These are phyloP conservation scores for Firmiana major DNA, from an alignment of 345 rosid species.

Conservation along the genomic window DNA sequence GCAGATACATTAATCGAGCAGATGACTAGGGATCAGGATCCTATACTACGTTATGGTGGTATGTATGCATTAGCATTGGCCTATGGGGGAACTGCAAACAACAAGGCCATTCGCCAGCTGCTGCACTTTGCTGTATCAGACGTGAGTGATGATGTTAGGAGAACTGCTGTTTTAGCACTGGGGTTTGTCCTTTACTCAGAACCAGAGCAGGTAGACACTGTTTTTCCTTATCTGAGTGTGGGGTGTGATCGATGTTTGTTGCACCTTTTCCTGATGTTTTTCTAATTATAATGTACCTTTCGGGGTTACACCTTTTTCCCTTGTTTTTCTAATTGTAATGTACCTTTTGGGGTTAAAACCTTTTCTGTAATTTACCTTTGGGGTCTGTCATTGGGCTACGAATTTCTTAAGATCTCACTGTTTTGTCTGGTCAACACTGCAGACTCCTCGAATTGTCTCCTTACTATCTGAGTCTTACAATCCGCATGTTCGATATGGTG, in stretches of 20 bases:
- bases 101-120: slow-evolving; percentile 97
- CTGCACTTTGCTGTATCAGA: slow-evolving; percentile 99
- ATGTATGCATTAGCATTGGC: slow-evolving; percentile 98
- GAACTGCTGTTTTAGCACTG: slow-evolving; percentile 97
- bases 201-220: slow-evolving; percentile 79
- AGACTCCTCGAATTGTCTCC: slow-evolving; percentile 98
- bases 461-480: slow-evolving; percentile 95
- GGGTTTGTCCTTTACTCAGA: slow-evolving; percentile 97
- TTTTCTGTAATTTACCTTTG: neutral
- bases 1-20: slow-evolving; percentile 98
- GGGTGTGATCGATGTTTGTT: neutral
- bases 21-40: slow-evolving; percentile 97
- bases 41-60: slow-evolving; percentile 96
- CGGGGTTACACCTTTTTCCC: neutral
- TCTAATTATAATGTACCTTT: no score
- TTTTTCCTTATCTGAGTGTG: neutral
- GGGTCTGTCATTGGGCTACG: neutral
- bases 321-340: neutral
- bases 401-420: slow-evolving; percentile 14
- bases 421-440: slow-evolving; percentile 24
- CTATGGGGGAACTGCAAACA: slow-evolving; percentile 95
- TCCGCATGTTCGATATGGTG: slow-evolving; percentile 99
- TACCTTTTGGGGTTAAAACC: neutral
- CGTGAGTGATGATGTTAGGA: slow-evolving; percentile 96
- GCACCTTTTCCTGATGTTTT: neutral